Conservation (phyloP, 257 asterid genomes). For the Nicotiana attenuata region DNA sequence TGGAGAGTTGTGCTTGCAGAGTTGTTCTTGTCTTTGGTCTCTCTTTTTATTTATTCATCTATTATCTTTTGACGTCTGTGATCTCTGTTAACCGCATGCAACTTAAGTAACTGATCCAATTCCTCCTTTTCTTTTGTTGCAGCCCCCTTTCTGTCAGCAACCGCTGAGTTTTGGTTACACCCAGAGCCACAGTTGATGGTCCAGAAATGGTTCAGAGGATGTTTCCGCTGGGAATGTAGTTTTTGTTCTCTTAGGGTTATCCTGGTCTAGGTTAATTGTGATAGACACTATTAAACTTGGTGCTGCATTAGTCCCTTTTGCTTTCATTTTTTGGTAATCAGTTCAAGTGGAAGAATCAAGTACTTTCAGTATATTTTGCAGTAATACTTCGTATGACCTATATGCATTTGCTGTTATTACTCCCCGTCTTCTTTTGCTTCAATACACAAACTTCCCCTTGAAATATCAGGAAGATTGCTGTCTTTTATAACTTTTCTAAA, state of each 20-base stretch:
- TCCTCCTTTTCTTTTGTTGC: constrained; percentile 10
- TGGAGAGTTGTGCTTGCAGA: too few relatives aligned
- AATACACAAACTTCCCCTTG: too few relatives aligned
- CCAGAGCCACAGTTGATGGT: constrained; percentile 41
- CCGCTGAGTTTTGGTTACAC: constrained; percentile 84
- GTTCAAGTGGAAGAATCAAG: not conserved
- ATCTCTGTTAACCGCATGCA: not conserved
- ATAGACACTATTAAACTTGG: constrained; percentile 24
- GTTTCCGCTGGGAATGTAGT: constrained; percentile 17
- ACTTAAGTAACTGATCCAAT: not conserved
- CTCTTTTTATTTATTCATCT: not conserved
- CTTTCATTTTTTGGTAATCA: not conserved
- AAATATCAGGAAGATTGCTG: too few relatives aligned
- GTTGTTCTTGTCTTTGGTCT: not conserved
- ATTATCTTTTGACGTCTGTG: not conserved
- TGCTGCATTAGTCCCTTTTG: constrained; percentile 24
- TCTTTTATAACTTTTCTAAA: too few relatives aligned
- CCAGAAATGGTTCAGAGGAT: constrained; percentile 15
- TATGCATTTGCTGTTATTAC: not conserved
- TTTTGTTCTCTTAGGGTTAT: constrained; percentile 20
- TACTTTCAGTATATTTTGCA: not conserved
- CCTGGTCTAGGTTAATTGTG: constrained; percentile 25
- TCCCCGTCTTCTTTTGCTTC: too few relatives aligned
- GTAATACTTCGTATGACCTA: not conserved
- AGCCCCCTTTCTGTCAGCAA: constrained; percentile 90